phyloP scores from a whole-genome alignment of 805 yeast species.

The Nakazawaea anatomiae region DNA sequence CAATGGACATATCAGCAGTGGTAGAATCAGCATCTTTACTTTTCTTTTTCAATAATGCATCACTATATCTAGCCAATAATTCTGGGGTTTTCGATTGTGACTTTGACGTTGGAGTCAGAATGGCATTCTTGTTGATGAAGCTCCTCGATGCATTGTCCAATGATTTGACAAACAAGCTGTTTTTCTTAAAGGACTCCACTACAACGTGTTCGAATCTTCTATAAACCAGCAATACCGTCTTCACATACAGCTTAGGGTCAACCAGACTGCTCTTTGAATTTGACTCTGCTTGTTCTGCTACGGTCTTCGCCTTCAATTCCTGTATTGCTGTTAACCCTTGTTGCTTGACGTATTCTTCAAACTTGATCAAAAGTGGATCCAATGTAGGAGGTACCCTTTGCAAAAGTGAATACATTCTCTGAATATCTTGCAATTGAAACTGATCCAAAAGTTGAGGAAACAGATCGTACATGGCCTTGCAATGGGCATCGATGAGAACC shows the following conservation, averaged over 20 bases:
- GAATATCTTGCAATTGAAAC: constrained; percentile 64
- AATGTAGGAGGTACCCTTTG: constrained; percentile 75
- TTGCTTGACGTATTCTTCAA: constrained; percentile 65
- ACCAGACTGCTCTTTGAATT: constrained; percentile 28
- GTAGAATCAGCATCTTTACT: constrained; percentile 52
- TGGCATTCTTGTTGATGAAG: constrained; percentile 75
- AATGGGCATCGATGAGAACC: constrained; percentile 74
- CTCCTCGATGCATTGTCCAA: constrained; percentile 84
- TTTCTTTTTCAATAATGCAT: constrained; percentile 72
- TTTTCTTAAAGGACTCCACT: constrained; percentile 58
- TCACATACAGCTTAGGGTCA: constrained; percentile 77
- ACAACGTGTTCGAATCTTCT: constrained; percentile 62
- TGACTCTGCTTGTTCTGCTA: constrained; percentile 18
- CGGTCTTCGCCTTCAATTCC: constrained; percentile 38
- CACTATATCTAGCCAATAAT: constrained; percentile 82
- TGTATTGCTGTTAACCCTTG: constrained; percentile 60
- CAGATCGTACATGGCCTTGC: constrained; percentile 69
- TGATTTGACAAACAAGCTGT: constrained; percentile 77
- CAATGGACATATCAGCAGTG: constrained; percentile 67
- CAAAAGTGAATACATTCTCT: constrained; percentile 70
- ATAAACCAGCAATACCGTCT: constrained; percentile 67
- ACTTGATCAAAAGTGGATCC: constrained; percentile 67
- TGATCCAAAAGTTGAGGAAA: constrained; percentile 71
- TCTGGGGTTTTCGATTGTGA: constrained; percentile 83
- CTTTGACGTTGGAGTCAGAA: constrained; percentile 64